phyloP scores from a whole-genome alignment of 2,329 filamentous ascomycete genomes.

The Trichoderma lentiforme region DNA sequence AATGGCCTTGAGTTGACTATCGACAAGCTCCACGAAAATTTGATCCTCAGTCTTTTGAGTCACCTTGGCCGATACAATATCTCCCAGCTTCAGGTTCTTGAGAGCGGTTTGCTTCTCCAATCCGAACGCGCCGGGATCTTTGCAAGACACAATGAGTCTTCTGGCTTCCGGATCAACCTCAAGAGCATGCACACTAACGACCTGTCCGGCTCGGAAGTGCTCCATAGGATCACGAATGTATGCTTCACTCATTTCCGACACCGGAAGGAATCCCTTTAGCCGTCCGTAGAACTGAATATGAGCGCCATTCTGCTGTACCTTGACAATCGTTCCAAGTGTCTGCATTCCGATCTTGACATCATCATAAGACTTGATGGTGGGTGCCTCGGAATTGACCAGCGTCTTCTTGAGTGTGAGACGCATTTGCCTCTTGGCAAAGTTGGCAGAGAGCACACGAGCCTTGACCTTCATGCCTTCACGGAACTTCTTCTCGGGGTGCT shows the following conservation, averaged over 20 bases:
- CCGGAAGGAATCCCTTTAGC: slow-evolving; percentile 81
- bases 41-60: slow-evolving; percentile 78
- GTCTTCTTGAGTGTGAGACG: slow-evolving; percentile 93
- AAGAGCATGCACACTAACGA: slow-evolving; percentile 85
- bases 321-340: slow-evolving; percentile 82
- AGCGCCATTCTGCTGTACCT: slow-evolving; percentile 73
- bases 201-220: slow-evolving; percentile 87
- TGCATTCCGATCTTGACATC: slow-evolving; percentile 71
- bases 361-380: slow-evolving; percentile 75
- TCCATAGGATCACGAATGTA: slow-evolving; percentile 85
- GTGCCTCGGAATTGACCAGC: slow-evolving; percentile 80
- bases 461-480: slow-evolving; percentile 81
- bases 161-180: slow-evolving; percentile 69
- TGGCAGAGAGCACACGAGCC: slow-evolving; percentile 77
- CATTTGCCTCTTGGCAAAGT: slow-evolving; percentile 72
- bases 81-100: slow-evolving; percentile 68
- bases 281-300: slow-evolving; percentile 88
- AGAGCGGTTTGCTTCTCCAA: slow-evolving; percentile 73
- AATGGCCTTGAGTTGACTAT: slow-evolving; percentile 71
- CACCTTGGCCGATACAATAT: slow-evolving; percentile 73
- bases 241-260: slow-evolving; percentile 97
- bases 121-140: slow-evolving; percentile 77
- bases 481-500: slow-evolving; percentile 96
- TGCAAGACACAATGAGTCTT: slow-evolving; percentile 86
- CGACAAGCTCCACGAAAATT: slow-evolving; percentile 71